A percentile compares a stretch with the other conserved stretches of the same genome.
Conservation (phyloP, 2,329 filamentous ascomycete genomes). For the Microsporum audouinii region DNA sequence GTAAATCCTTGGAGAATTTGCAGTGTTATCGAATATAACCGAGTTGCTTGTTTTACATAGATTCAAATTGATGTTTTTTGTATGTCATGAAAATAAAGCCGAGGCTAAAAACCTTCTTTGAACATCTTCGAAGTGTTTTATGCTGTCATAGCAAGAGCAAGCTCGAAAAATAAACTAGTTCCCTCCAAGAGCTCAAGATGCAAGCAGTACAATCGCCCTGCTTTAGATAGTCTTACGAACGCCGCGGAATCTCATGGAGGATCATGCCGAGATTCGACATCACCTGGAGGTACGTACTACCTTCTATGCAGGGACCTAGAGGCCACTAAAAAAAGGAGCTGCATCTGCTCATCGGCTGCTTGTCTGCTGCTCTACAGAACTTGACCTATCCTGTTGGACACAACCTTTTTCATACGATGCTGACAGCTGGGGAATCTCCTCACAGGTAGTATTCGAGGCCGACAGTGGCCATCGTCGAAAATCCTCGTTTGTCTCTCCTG, state of each 20-base stretch:
- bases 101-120: background rate
- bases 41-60: no score
- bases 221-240: background rate
- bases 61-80: background rate
- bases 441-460: conserved; percentile 34
- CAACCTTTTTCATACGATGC: background rate
- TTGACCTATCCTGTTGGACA: background rate
- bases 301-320: background rate
- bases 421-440: background rate
- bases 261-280: conserved; percentile 4
- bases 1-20: background rate
- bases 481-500: conserved; percentile 45
- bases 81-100: background rate
- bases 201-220: background rate
- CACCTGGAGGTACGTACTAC: background rate
- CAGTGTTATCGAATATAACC: no score
- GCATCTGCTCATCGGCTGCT: background rate
- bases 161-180: background rate
- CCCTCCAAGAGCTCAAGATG: background rate
- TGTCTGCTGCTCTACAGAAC: background rate
- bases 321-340: background rate
- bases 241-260: conserved; percentile 1
- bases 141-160: background rate
- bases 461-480: conserved; percentile 45
- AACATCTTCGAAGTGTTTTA: background rate